Evolutionary conservation across 257 asterid species (phyloP), one percentile per base, ranked within the genome.

Genomic region (Solanum rostratum): DNA sequence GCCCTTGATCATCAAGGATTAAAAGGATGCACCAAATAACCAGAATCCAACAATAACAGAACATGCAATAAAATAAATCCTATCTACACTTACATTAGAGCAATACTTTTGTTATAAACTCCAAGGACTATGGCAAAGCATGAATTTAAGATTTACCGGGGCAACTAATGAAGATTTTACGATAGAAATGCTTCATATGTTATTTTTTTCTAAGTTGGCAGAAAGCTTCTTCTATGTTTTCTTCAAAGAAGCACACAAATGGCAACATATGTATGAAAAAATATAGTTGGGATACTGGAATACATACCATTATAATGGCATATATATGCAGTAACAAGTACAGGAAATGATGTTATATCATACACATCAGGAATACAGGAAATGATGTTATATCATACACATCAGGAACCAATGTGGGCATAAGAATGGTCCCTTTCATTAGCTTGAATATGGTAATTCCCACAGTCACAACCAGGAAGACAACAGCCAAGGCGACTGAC

Each of bases 251-350:
- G 66, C 80, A 19, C 50, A 65, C 41, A 69, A 57, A 83, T 66
- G 85, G 80, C n/a, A 60, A 52, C 55, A n/a, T 16, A 68, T 59
- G 81, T 46, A 62, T 68, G n/a, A n/a, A 3, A 62, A 60, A 81
- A 39, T 12, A 45, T 55, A 66, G 63, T 29, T 59, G 63, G 46
- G 81, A 14, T 53, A 80, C 63, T 24, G 88, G 87, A 60, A 11
- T 29, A 46, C 92, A 71, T 90, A 96, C 99, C 99, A 84, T 96
- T 96, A 83, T 94, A 96, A 85, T 96, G 99, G 91, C 99, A 97
- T 90, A 95, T 97, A 88, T 87, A 97, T 85, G 99, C 99, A 49
- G 98, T 97, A 88, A 97, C 99, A 41, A 95, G 97, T 84, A 97
- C 93, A 57, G 99, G 99, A 65, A 97, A 30, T 52, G 99, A 95